Evolutionary conservation across 805 yeast species (phyloP).

Genomic region (Zygosaccharomyces kombuchaensis): DNA sequence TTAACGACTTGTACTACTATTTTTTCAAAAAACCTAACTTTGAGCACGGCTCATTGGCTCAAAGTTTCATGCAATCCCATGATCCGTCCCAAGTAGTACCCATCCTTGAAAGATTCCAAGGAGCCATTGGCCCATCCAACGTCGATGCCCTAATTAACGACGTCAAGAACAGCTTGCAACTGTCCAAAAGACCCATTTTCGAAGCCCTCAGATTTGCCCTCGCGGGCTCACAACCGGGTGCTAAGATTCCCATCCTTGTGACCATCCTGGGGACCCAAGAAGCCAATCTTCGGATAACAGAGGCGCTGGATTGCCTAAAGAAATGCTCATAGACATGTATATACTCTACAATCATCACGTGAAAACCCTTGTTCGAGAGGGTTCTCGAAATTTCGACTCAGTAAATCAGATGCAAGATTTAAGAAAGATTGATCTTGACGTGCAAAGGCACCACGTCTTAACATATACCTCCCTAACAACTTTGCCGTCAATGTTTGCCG

Average conservation of each 20-base stretch:
- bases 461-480: background rate
- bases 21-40: constrained; percentile 40
- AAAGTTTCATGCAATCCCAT: constrained; percentile 30
- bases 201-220: constrained; percentile 62
- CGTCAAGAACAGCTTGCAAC: constrained; percentile 1
- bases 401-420: constrained; percentile 1
- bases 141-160: constrained; percentile 10
- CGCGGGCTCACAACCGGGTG: constrained; percentile 67
- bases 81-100: constrained; percentile 10
- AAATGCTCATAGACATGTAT: background rate
- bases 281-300: constrained; percentile 24
- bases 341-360: constrained; percentile 8
- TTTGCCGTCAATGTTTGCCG: constrained; percentile 32
- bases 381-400: constrained; percentile 11
- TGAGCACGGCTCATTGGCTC: constrained; percentile 21
- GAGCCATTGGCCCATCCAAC: constrained; percentile 5
- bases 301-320: constrained; percentile 17
- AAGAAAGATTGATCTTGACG: background rate
- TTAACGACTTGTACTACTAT: constrained; percentile 45
- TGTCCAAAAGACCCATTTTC: constrained; percentile 40
- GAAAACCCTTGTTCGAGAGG: constrained; percentile 8
- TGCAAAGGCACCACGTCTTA: background rate
- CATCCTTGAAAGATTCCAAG: constrained; percentile 19
- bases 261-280: constrained; percentile 50
- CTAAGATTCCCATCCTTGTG: constrained; percentile 55